These are phyloP conservation scores for Macrophomina pseudophaseolina DNA, from an alignment of 2,329 filamentous ascomycete species.

Conservation along the genomic window DNA sequence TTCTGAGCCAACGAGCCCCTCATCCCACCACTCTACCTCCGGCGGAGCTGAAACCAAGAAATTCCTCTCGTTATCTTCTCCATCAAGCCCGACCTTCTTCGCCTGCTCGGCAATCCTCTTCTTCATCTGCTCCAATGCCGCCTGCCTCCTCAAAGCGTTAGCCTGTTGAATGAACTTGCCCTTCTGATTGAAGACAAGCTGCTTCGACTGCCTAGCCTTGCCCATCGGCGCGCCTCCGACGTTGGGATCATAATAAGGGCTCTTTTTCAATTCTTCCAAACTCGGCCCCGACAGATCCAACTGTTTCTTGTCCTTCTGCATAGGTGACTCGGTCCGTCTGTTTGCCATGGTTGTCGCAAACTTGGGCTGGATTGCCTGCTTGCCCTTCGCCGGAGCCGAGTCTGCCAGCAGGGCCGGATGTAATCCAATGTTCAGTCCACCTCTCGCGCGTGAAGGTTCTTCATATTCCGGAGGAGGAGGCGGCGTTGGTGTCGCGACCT, in stretches of 20 bases:
- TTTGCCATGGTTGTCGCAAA: conserved; percentile 62
- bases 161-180: conserved; percentile 97
- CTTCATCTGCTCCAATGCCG: conserved; percentile 91
- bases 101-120: conserved; percentile 86
- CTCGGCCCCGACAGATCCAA: conserved; percentile 64
- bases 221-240: conserved; percentile 60
- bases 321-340: conserved; percentile 55
- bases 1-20: not conserved
- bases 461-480: conserved; percentile 53
- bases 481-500: conserved; percentile 44
- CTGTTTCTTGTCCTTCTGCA: conserved; percentile 52
- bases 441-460: conserved; percentile 59
- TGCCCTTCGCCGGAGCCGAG: conserved; percentile 49
- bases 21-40: conserved; percentile 83
- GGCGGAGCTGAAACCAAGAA: conserved; percentile 85
- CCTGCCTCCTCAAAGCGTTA: conserved; percentile 84
- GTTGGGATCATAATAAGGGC: conserved; percentile 83
- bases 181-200: conserved; percentile 89
- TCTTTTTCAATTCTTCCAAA: conserved; percentile 65
- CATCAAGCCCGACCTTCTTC: conserved; percentile 89
- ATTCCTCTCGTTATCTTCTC: conserved; percentile 91
- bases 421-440: conserved; percentile 75
- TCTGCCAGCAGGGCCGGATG: conserved; percentile 71
- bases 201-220: conserved; percentile 72
- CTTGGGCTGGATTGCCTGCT: conserved; percentile 55